Conservation (phyloP, 257 asterid species). For the Scutellaria barbata region DNA sequence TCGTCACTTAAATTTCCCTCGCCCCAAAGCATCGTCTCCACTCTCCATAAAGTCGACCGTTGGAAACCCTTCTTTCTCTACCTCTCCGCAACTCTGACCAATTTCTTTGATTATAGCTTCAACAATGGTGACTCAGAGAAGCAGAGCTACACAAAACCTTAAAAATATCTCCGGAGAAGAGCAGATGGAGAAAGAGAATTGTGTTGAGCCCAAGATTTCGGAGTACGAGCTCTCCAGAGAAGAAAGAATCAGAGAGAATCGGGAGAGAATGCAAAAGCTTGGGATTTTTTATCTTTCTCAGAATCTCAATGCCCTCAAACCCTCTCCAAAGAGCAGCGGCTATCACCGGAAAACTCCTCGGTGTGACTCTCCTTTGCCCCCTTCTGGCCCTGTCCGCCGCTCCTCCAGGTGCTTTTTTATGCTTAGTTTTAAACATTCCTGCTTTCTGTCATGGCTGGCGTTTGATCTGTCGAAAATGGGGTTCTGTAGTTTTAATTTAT, state of each 20-base stretch:
- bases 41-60: conserved; percentile 50
- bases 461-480: conserved; percentile 28
- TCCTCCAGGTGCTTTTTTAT: conserved; percentile 80
- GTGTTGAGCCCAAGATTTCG: conserved; percentile 30
- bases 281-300: conserved; percentile 78
- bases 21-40: conserved; percentile 35
- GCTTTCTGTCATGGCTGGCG: conserved; percentile 8
- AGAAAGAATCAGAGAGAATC: conserved; percentile 77
- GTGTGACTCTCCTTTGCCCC: conserved; percentile 45
- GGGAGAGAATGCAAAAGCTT: conserved; percentile 80
- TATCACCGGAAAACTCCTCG: conserved; percentile 39
- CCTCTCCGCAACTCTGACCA: not conserved
- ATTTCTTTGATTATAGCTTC: conserved; percentile 12
- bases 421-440: too few relatives aligned
- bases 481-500: conserved; percentile 1
- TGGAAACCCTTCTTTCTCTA: conserved; percentile 23
- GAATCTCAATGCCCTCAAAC: conserved; percentile 53
- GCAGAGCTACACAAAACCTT: conserved; percentile 27
- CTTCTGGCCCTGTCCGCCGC: conserved; percentile 74
- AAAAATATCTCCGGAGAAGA: conserved; percentile 16
- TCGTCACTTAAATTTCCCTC: conserved; percentile 37
- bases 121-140: conserved; percentile 35
- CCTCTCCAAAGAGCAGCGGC: conserved; percentile 41
- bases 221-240: conserved; percentile 79
- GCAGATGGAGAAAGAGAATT: conserved; percentile 35